These are phyloP conservation scores for Neonectria punicea DNA, from an alignment of 2,329 filamentous ascomycete genomes.

Conservation along the genomic window DNA sequence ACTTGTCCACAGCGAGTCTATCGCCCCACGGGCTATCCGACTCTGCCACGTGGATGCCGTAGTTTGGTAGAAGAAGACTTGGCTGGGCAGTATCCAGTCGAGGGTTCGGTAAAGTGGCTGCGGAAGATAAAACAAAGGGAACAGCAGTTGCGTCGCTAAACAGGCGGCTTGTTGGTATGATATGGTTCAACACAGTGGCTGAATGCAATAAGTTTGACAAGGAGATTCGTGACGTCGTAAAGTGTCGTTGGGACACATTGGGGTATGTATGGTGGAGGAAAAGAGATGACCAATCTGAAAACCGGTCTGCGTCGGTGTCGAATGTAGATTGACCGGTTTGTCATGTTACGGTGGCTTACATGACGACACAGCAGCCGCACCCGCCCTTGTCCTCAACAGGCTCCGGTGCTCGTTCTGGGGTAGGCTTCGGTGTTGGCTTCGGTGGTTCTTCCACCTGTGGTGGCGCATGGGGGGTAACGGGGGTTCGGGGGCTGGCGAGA, in stretches of 20 bases:
- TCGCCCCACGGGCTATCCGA: conserved; percentile 14
- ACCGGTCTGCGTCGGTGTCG: neutral
- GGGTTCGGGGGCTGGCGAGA: conserved; percentile 58
- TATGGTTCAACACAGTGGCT: conserved; percentile 42
- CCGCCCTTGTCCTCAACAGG: conserved; percentile 51
- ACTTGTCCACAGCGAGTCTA: conserved; percentile 27
- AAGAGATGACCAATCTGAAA: conserved; percentile 3
- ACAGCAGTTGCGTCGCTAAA: conserved; percentile 42
- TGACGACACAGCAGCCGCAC: conserved; percentile 64
- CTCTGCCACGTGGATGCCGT: conserved; percentile 3
- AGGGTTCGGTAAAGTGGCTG: conserved; percentile 9
- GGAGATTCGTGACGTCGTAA: conserved; percentile 48
- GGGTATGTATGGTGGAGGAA: conserved; percentile 15
- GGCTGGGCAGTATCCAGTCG: conserved; percentile 19
- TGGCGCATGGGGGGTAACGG: conserved; percentile 43
- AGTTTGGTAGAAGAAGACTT: neutral
- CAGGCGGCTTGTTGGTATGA: conserved; percentile 39
- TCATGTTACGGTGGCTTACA: conserved; percentile 49
- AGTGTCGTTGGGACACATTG: conserved; percentile 34
- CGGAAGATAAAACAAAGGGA: conserved; percentile 38
- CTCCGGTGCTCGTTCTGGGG: conserved; percentile 32
- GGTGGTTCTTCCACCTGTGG: conserved; percentile 35
- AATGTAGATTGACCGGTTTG: neutral
- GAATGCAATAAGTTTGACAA: conserved; percentile 42
- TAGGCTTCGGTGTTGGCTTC: conserved; percentile 25